phyloP scores from a whole-genome alignment of 2,329 filamentous ascomycete species.

The Calonectria honghensis region DNA sequence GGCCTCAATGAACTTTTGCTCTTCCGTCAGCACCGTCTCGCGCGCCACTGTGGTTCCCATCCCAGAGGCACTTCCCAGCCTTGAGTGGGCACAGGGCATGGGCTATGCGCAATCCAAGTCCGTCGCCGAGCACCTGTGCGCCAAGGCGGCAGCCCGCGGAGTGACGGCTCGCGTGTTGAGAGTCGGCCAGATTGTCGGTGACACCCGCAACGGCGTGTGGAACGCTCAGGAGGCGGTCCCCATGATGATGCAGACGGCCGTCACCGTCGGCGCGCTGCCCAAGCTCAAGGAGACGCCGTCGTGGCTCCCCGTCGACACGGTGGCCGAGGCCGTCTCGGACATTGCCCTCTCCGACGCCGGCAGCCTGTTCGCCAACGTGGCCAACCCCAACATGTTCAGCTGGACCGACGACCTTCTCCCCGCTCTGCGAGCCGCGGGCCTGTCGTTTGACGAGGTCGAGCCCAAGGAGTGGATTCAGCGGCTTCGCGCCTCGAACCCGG shows the following conservation, averaged over 20 bases:
- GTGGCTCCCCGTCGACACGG: slow-evolving; percentile 67
- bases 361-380: slow-evolving; percentile 67
- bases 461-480: slow-evolving; percentile 65
- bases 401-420: slow-evolving; percentile 72
- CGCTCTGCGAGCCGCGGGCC: slow-evolving; percentile 63
- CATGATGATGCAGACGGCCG: slow-evolving; percentile 68
- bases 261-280: slow-evolving; percentile 67
- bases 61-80: slow-evolving; percentile 59
- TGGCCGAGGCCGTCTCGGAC: slow-evolving; percentile 62
- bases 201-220: slow-evolving; percentile 68
- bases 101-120: slow-evolving; percentile 66
- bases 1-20: slow-evolving; percentile 70
- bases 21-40: slow-evolving; percentile 67
- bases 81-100: slow-evolving; percentile 63
- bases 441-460: slow-evolving; percentile 66
- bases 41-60: slow-evolving; percentile 60
- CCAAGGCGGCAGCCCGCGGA: slow-evolving; percentile 59
- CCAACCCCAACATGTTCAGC: slow-evolving; percentile 67
- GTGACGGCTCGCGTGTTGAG: slow-evolving; percentile 63
- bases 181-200: slow-evolving; percentile 70
- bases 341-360: slow-evolving; percentile 57
- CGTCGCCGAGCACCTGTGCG: slow-evolving; percentile 62
- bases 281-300: slow-evolving; percentile 64
- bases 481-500: slow-evolving; percentile 64
- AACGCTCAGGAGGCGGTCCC: slow-evolving; percentile 71